phyloP scores from a whole-genome alignment of 106 monocot species.

The Dendrobium catenatum region DNA sequence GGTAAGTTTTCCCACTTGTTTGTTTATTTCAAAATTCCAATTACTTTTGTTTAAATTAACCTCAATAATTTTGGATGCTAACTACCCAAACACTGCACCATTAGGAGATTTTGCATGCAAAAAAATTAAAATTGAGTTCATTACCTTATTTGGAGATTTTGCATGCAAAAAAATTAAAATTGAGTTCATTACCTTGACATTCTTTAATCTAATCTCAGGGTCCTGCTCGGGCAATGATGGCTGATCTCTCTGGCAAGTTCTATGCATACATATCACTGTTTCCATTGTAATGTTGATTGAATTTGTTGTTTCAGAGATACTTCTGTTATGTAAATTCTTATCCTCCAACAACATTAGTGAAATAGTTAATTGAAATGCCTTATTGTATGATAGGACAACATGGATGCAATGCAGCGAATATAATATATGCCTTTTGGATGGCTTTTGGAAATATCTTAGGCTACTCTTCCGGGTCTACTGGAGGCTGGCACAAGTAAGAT shows the following conservation, averaged over 20 bases:
- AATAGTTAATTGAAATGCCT: background rate
- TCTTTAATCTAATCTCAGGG: slow-evolving; percentile 23
- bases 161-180: background rate
- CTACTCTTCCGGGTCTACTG: slow-evolving; percentile 47
- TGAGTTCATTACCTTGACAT: background rate
- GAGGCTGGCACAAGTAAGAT: slow-evolving; percentile 46
- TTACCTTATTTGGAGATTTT: background rate
- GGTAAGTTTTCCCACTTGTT: slow-evolving; percentile 9
- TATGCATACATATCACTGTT: background rate
- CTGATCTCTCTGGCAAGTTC: slow-evolving; percentile 67
- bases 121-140: background rate
- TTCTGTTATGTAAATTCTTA: background rate
- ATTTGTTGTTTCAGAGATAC: background rate
- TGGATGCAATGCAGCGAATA: slow-evolving; percentile 32
- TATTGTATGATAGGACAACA: slow-evolving; percentile 22
- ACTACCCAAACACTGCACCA: background rate
- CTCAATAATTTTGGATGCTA: background rate
- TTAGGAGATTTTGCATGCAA: background rate
- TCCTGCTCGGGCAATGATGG: slow-evolving; percentile 84
- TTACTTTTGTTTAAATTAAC: background rate
- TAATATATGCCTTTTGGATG: slow-evolving; percentile 58
- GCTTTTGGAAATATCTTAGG: slow-evolving; percentile 59
- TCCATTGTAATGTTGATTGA: background rate
- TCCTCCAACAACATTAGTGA: background rate
- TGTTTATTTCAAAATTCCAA: background rate